A percentile compares a stretch with the other conserved stretches of the same genome.
Evolutionary conservation across 192 early-diverging fungal genomes (phyloP).

Genomic region (Phlyctochytrium bullatum): DNA sequence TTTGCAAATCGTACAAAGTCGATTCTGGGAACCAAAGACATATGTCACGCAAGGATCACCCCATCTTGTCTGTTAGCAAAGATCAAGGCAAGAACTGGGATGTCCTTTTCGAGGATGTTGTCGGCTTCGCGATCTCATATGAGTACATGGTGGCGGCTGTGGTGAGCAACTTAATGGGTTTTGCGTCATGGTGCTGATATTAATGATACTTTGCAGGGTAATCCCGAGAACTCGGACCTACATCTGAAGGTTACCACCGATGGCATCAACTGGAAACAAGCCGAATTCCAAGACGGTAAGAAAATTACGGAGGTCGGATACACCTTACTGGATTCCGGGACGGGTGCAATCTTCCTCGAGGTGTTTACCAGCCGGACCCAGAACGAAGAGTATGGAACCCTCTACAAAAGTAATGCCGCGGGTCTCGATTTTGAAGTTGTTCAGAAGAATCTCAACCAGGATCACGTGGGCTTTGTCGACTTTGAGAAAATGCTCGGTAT

Average conservation of each 20-base stretch:
- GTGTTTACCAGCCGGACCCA: constrained; percentile 45
- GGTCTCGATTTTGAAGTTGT: constrained; percentile 72
- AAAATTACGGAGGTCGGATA: constrained; percentile 67
- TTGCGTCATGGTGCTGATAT: not conserved
- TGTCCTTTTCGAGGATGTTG: constrained; percentile 11
- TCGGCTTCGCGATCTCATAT: constrained; percentile 54
- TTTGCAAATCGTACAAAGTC: constrained; percentile 63
- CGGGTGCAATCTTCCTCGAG: constrained; percentile 76
- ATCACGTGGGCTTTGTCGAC: constrained; percentile 70
- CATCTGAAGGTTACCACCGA: constrained; percentile 72
- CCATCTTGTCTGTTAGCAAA: constrained; percentile 4
- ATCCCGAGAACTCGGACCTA: constrained; percentile 42
- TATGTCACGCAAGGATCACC: constrained; percentile 35
- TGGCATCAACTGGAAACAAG: constrained; percentile 66
- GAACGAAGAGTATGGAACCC: constrained; percentile 68
- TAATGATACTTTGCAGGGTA: constrained; percentile 4
- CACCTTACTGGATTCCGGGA: constrained; percentile 81
- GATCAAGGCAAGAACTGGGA: constrained; percentile 27
- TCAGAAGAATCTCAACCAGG: constrained; percentile 76
- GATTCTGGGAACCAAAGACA: constrained; percentile 58
- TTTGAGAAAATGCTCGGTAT: constrained; percentile 90
- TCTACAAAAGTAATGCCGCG: constrained; percentile 83
- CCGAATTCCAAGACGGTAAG: constrained; percentile 77
- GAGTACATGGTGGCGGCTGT: constrained; percentile 83
- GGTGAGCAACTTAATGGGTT: constrained; percentile 15